Evolutionary conservation across 2,329 filamentous ascomycete genomes (phyloP).

Genomic region (Aulographum hederae): DNA sequence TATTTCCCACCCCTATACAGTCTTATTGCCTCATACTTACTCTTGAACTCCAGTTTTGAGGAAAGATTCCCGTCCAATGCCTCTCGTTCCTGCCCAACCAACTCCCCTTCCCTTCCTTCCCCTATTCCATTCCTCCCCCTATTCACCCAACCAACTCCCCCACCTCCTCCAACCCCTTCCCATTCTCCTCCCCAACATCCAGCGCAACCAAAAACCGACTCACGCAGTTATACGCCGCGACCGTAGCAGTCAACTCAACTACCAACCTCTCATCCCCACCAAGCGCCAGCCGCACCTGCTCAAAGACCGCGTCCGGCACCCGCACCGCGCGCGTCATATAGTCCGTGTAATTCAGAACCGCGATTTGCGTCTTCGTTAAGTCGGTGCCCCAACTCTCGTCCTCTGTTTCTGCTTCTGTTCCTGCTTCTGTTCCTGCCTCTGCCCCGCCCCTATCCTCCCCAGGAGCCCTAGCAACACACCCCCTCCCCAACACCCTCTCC

Average conservation of each 20-base stretch:
- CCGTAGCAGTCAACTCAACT: not conserved
- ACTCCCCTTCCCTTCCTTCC: too few species aligned
- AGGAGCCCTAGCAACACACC: not conserved
- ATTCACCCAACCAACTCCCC: too few species aligned
- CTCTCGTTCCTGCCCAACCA: too few species aligned
- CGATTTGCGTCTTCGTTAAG: not conserved
- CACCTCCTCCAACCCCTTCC: too few species aligned
- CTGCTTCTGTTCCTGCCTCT: too few species aligned
- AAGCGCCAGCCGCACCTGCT: not conserved
- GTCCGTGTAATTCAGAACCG: not conserved
- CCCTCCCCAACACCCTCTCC: not conserved
- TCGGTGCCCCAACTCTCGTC: not conserved
- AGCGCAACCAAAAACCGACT: not conserved
- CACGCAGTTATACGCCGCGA: not conserved
- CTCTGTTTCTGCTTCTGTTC: too few species aligned
- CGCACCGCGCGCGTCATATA: not conserved
- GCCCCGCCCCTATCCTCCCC: not conserved
- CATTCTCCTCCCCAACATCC: not conserved
- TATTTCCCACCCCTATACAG: too few species aligned
- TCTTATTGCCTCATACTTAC: too few species aligned
- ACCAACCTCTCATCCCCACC: too few species aligned
- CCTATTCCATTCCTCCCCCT: too few species aligned
- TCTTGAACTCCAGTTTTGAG: too few species aligned
- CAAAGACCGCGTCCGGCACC: not conserved
- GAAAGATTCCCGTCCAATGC: too few species aligned